Base-by-base conservation (phyloP, 192 early-diverging fungal species). In the Mortierella alpina region DNA sequence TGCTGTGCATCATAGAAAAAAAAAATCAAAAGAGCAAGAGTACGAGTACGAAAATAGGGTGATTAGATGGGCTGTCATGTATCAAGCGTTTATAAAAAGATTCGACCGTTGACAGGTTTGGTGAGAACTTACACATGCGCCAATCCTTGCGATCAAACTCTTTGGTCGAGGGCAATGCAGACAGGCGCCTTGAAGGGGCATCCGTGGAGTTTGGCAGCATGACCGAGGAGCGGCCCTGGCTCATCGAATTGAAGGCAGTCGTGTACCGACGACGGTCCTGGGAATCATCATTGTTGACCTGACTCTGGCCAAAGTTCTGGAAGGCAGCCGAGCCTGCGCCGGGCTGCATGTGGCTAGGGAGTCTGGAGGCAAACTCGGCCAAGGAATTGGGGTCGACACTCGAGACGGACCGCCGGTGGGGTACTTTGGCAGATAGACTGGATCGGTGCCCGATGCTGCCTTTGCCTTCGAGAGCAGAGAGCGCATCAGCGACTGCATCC, bases 401-500 rank as follows among this genome's bases (percentile, higher is more conserved):
- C 8, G 77, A 67, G 22, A 66, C 48, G 7, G 71, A 73, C 17
- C 68, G 61, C 13, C 70, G 59, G 11, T 67, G 63, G 47, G 77
- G 66, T 6, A 49, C 57, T 31, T 62, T 68, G 50, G 77, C 40
- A 10, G 77, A 52, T n/a, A 68, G 9, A 46, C 77, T 80, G 11
- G 70, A 68, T n/a, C 77, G 57, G 41, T 67, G 52, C 51, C 77
- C 52, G 1, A 72, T 12, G 31, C 42, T 57, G 6, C 59, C 70
- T 42, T 80, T 80, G 44, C 77, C 77, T n/a, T 80, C 77, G 17
- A 80, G 77, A 5, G 77, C 77, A 1, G 77, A 80, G n/a, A 80
- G 70, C 13, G 77, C 50, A 20, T 80, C 77, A 10, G 77, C 77
- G n/a, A 80, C 50, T 5, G 69, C 69, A 53, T 80, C 77, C 7